phyloP scores from a whole-genome alignment of 2,329 filamentous ascomycete species.

The Colletotrichum limetticola region DNA sequence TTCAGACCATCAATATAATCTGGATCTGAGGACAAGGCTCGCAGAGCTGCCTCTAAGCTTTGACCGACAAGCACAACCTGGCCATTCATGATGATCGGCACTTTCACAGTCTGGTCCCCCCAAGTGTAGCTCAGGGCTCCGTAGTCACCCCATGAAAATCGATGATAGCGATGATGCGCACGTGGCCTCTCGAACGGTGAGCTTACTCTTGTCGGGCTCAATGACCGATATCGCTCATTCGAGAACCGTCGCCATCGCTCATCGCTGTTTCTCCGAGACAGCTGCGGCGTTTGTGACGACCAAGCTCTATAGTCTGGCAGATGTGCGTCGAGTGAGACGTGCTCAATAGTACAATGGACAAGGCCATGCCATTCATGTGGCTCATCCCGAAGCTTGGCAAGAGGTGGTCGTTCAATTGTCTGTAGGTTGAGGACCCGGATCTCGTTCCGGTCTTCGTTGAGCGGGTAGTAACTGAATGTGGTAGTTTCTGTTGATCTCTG shows the following conservation, averaged over 20 bases:
- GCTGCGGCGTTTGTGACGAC: neutral
- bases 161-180: conserved; percentile 20
- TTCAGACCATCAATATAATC: conserved; percentile 21
- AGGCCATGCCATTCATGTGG: conserved; percentile 25
- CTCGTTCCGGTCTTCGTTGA: conserved; percentile 16
- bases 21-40: conserved; percentile 16
- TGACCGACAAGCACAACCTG: conserved; percentile 17
- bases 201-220: conserved; percentile 4
- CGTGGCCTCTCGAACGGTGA: conserved; percentile 14
- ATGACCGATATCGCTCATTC: conserved; percentile 18
- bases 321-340: conserved; percentile 21
- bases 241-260: conserved; percentile 23
- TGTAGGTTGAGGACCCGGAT: conserved; percentile 24
- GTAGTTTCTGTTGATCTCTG: neutral
- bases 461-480: neutral
- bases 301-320: conserved; percentile 11
- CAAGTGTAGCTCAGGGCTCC: conserved; percentile 24
- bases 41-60: conserved; percentile 18
- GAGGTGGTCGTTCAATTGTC: conserved; percentile 13
- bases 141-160: conserved; percentile 26
- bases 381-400: conserved; percentile 16
- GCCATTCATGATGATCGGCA: conserved; percentile 13
- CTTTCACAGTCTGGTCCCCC: conserved; percentile 12
- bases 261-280: conserved; percentile 19
- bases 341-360: conserved; percentile 19